Evolutionary conservation across 2,329 filamentous ascomycete genomes (phyloP).

Genomic region (Cladophialophora yegresii): DNA sequence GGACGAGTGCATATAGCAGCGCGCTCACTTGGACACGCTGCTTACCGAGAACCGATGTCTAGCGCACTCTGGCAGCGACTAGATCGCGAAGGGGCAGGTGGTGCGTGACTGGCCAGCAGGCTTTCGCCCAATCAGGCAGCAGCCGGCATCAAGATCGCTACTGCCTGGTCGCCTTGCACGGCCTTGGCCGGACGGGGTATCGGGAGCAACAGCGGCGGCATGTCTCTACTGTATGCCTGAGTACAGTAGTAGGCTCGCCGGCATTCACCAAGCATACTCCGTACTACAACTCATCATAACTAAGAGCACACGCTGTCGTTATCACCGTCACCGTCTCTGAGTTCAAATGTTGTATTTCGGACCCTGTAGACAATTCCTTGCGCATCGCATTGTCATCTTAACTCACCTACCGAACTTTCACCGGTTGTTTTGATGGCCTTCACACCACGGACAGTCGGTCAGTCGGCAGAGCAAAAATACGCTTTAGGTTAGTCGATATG

Average conservation of each 20-base stretch:
- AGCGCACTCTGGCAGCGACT: neutral
- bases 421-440: neutral
- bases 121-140: neutral
- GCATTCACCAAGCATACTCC: no score
- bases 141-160: neutral
- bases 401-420: neutral
- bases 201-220: neutral
- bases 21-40: neutral
- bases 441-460: constrained; percentile 3
- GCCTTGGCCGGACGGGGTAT: neutral
- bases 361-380: neutral
- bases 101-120: neutral
- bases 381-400: no score
- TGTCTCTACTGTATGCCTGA: neutral
- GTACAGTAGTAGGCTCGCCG: neutral
- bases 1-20: neutral
- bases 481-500: neutral
- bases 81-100: constrained; percentile 3
- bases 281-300: neutral
- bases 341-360: no score
- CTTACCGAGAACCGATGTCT: neutral
- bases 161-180: no score
- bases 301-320: neutral
- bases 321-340: no score
- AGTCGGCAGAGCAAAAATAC: neutral